Conservation (phyloP, 768 basidiomycete genomes). For the Neoboletus brunneissimus region DNA sequence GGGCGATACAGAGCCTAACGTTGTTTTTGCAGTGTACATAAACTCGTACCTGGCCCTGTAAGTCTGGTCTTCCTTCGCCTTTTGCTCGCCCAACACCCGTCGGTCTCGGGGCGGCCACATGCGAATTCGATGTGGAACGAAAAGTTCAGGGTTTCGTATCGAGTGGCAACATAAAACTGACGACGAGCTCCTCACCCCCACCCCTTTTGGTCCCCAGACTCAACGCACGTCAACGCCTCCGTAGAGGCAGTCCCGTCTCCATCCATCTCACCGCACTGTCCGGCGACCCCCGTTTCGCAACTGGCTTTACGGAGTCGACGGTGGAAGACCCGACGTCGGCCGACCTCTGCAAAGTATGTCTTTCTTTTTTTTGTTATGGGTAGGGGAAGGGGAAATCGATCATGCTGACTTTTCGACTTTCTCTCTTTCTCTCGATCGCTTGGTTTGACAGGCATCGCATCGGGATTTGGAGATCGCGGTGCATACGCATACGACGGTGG, state of each 20-base stretch:
- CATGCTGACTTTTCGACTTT: neutral
- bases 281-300: slow-evolving; percentile 5
- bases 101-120: no score
- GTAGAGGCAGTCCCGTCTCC: slow-evolving; percentile 36
- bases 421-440: neutral
- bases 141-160: neutral
- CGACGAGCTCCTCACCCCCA: neutral
- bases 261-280: slow-evolving; percentile 43
- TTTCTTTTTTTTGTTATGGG: neutral
- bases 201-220: slow-evolving; percentile 29
- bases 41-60: slow-evolving; percentile 54
- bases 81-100: no score
- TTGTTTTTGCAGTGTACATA: slow-evolving; percentile 42
- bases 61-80: neutral
- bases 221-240: slow-evolving; percentile 45
- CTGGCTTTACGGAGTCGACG: neutral
- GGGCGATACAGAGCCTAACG: neutral
- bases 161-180: neutral
- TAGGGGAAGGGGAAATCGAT: neutral
- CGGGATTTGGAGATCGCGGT: slow-evolving; percentile 12
- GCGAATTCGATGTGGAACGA: no score
- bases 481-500: slow-evolving; percentile 6
- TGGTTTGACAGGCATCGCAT: neutral
- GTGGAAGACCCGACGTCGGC: neutral
- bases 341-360: slow-evolving; percentile 1